Evolutionary conservation across 331 rosid genomes (phyloP), one percentile per base, ranked within the genome.

Genomic region (Prunus yedoensis): DNA sequence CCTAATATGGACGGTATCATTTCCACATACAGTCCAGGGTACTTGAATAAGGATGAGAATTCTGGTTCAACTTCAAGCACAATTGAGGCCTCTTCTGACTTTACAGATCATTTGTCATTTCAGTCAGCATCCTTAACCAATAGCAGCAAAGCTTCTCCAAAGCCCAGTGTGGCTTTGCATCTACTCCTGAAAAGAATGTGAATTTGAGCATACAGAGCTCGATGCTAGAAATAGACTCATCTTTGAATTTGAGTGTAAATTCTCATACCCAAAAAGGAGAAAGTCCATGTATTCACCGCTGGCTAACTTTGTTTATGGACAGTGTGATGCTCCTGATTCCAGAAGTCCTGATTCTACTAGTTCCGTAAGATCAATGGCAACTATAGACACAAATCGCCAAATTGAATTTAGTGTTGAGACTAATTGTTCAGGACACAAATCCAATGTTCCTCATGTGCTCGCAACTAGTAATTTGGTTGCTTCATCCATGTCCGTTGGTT

Each of bases 221-320:
- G 61, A 78, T 75, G 75, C 74, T 68, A 25, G 91, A 93, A 84
- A 81, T 61, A 69, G 98, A 91, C 41, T 89, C 90, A 11, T 78
- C 83, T 76, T 68, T 84, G 82, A 83, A 82, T 89, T 70, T 72
- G 84, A 93, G 98, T 85, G 97, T 91, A 65, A 91, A 91, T 83
- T 94, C 99, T 80, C 89, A 88, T 79, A 71, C 80, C 66, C 93
- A 80, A 50, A 94, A 84, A 87, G 89, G 72, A 92, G 95, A 83
- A 90, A 84, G 84, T 53, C 87, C 68, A 53, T 77, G 61, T 76
- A 63, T 76, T 43, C 84, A 74, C 77, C 85, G 1, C 76, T 77
- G 74, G 73, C 68, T 49, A 81, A 80, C 83, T 91, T 84, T 66
- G 11, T 56, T 30, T 85, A 80, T 74, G 89, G 85, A 71, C 80